A percentile compares a stretch with the other conserved stretches of the same genome.
These are phyloP conservation scores for Picea glauca DNA, from an alignment of 75 land plant species.

Conservation along the genomic window DNA sequence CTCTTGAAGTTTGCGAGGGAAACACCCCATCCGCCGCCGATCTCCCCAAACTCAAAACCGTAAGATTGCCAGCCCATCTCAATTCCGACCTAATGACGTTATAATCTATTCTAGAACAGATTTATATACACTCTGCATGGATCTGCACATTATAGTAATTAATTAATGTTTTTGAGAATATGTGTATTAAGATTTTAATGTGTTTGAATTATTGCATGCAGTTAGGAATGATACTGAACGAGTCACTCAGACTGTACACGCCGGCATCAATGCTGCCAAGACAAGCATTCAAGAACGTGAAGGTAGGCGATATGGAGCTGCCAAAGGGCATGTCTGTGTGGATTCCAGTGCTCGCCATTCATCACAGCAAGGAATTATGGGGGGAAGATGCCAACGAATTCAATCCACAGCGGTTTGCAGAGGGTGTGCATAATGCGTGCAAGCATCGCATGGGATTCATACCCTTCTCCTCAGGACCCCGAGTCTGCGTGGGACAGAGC, in stretches of 20 bases:
- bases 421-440: conserved; percentile 49
- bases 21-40: conserved; percentile 37
- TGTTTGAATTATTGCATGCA: conserved; percentile 22
- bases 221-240: conserved; percentile 79
- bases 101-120: too few species aligned
- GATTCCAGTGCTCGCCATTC: conserved; percentile 27
- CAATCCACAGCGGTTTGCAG: conserved; percentile 47
- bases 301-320: conserved; percentile 46
- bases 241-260: conserved; percentile 64
- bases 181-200: background rate
- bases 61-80: conserved; percentile 19
- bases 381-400: conserved; percentile 47
- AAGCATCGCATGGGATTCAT: conserved; percentile 31
- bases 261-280: conserved; percentile 48
- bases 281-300: conserved; percentile 54
- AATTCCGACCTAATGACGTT: too few species aligned
- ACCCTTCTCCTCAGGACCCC: conserved; percentile 52
- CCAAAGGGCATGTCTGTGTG: conserved; percentile 47
- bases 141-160: too few species aligned
- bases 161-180: background rate
- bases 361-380: conserved; percentile 42
- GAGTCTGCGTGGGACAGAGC: conserved; percentile 51
- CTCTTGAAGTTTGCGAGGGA: conserved; percentile 32
- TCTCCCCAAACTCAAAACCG: conserved; percentile 66
- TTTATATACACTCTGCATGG: too few species aligned